These are phyloP conservation scores for Extremus antarcticus DNA, from an alignment of 495 filamentous ascomycete genomes.

Conservation along the genomic window DNA sequence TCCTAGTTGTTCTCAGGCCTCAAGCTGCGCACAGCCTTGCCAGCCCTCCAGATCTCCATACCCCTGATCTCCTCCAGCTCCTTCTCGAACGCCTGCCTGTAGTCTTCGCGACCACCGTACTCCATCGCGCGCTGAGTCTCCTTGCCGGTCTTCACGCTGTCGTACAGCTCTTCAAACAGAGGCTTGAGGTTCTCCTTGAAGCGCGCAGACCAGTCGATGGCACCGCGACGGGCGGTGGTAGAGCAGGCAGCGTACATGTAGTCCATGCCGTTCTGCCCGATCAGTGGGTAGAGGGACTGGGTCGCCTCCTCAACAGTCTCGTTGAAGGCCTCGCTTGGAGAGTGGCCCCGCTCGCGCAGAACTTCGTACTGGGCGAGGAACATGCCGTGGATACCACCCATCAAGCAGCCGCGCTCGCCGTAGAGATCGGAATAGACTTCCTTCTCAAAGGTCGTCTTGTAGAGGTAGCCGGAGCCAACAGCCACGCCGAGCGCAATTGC, in stretches of 20 bases:
- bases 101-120: slow-evolving; percentile 89
- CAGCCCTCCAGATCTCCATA: slow-evolving; percentile 97
- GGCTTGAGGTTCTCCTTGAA: slow-evolving; percentile 98
- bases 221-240: slow-evolving; percentile 93
- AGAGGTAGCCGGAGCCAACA: slow-evolving; percentile 92
- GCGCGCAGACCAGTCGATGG: slow-evolving; percentile 90
- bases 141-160: slow-evolving; percentile 72
- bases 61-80: slow-evolving; percentile 95
- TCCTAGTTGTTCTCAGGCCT: slow-evolving; percentile 18
- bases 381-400: slow-evolving; percentile 99
- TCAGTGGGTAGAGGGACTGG: slow-evolving; percentile 92
- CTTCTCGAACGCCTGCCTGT: slow-evolving; percentile 88
- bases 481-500: slow-evolving; percentile 94
- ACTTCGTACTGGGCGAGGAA: slow-evolving; percentile 99
- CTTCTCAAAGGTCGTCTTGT: slow-evolving; percentile 99
- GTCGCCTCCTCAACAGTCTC: slow-evolving; percentile 98
- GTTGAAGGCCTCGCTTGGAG: slow-evolving; percentile 97
- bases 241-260: slow-evolving; percentile 99
- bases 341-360: slow-evolving; percentile 94
- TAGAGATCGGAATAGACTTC: slow-evolving; percentile 99
- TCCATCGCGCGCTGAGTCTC: slow-evolving; percentile 92
- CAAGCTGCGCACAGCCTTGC: slow-evolving; percentile 74
- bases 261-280: slow-evolving; percentile 95
- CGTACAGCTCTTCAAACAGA: slow-evolving; percentile 92
- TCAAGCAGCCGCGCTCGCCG: slow-evolving; percentile 98